Percentiles rank a stretch among this genome's conserved stretches.
phyloP scores from a whole-genome alignment of 1,139 yeast genomes.

The Ogataea hybrid region DNA sequence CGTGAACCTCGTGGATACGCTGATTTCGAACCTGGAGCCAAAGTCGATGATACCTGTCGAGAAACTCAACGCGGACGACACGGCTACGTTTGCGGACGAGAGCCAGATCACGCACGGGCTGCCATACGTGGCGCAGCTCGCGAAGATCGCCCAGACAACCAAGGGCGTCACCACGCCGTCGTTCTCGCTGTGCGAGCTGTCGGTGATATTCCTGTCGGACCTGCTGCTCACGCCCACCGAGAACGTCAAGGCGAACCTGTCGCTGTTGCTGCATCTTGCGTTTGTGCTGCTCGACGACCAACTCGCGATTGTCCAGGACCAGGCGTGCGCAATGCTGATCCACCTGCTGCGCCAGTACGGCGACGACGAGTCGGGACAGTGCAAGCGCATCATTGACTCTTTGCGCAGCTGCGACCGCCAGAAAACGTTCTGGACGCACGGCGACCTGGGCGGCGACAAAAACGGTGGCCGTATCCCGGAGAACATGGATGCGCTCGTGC shows the following conservation, averaged over 20 bases:
- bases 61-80: constrained; percentile 9
- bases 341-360: constrained; percentile 66
- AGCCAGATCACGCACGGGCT: constrained; percentile 31
- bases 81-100: constrained; percentile 16
- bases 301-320: constrained; percentile 75
- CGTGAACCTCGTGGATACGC: constrained; percentile 56
- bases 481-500: constrained; percentile 76
- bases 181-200: constrained; percentile 84
- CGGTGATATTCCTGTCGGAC: constrained; percentile 82
- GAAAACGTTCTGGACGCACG: constrained; percentile 75
- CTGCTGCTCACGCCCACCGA: constrained; percentile 62
- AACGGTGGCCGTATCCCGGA: constrained; percentile 86
- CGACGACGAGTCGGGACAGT: constrained; percentile 52
- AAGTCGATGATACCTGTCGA: constrained; percentile 77
- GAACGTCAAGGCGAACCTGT: constrained; percentile 54
- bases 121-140: constrained; percentile 77
- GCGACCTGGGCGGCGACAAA: constrained; percentile 74
- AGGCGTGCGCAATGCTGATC: constrained; percentile 72
- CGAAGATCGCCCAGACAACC: constrained; percentile 49
- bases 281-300: constrained; percentile 87
- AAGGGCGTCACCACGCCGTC: constrained; percentile 59
- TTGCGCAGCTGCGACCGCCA: constrained; percentile 46
- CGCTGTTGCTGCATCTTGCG: constrained; percentile 79
- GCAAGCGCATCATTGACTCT: constrained; percentile 51
- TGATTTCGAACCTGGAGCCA: constrained; percentile 73